Conservation (phyloP, 805 yeast species). For the Schwanniomyces polymorphus region DNA sequence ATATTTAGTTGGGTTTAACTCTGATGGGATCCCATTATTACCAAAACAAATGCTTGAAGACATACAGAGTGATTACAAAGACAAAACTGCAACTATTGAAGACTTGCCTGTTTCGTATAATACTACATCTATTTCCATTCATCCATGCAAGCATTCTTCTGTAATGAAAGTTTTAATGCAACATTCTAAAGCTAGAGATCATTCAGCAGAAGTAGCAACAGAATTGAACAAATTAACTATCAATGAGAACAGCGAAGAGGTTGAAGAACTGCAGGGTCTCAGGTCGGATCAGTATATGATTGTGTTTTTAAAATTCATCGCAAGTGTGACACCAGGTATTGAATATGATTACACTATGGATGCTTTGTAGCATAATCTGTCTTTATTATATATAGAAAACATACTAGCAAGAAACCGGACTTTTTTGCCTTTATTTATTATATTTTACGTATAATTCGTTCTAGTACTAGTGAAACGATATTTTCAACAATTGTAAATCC, state of each 20-base stretch:
- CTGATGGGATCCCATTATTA: slow-evolving; percentile 79
- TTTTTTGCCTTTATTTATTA: background rate
- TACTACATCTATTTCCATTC: slow-evolving; percentile 83
- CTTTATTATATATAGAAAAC: background rate
- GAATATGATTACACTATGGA: slow-evolving; percentile 99
- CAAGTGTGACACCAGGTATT: slow-evolving; percentile 96
- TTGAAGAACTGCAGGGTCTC: slow-evolving; percentile 36
- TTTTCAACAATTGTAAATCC: too few relatives aligned
- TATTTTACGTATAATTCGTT: background rate
- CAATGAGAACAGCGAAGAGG: slow-evolving; percentile 28
- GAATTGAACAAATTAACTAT: slow-evolving; percentile 51
- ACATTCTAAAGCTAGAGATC: slow-evolving; percentile 50
- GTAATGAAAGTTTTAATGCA: slow-evolving; percentile 90
- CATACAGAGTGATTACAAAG: slow-evolving; percentile 85
- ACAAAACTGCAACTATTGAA: slow-evolving; percentile 96
- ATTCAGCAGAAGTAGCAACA: slow-evolving; percentile 17
- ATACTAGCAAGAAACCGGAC: background rate
- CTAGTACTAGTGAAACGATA: too few relatives aligned
- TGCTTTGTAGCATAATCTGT: slow-evolving; percentile 50
- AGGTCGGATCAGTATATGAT: slow-evolving; percentile 90
- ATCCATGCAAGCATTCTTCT: slow-evolving; percentile 93
- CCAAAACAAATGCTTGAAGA: slow-evolving; percentile 95
- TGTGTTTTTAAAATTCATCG: slow-evolving; percentile 87
- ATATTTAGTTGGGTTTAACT: slow-evolving; percentile 83
- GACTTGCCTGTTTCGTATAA: slow-evolving; percentile 79